Base-by-base conservation (phyloP, 2,329 filamentous ascomycete genomes). In the Ophiocordyceps sinensis region DNA sequence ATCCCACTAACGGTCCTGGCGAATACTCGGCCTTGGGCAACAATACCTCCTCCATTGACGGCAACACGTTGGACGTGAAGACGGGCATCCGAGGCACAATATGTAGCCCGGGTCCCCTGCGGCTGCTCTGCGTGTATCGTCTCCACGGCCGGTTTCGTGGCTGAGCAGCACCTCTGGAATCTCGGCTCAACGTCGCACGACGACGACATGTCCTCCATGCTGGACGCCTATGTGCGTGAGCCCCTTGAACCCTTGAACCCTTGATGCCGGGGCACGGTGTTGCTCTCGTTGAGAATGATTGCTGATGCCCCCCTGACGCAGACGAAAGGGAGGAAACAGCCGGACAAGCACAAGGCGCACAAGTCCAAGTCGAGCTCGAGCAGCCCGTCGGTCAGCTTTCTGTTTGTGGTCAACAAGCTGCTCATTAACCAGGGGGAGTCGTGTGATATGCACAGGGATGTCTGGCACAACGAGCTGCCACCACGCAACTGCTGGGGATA, bases 391-490 rank as follows among this genome's bases (percentile, higher is more conserved):
- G 12, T 54, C 2, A 56, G 51, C 29, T 67, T 67, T 41, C 45
- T 66, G 1, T 67, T 67, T 23, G 51, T 61, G 3, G 52, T 64
- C 36, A 64, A 63, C 43, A 56, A 63, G 34, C 48, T 64, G 4
- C 6, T 41, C 2, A 42, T 60, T 19, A 36, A 48, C 7, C 37
- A 37, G 6, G 48, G 47, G 4, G 28, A 14, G 3, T 39, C 50
- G 4, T 19, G 31, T 1, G 45, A 48, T 14, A 36, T 40, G n/a
- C 40, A 47, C 15, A 36, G 40, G 11, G 51, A 53, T 32, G 10
- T 23, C 4, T 60, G 49, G 51, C 42, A 49, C n/a, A 61, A 64
- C 31, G 40, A 21, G 1, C 39, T 59, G 4, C 63, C 63, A 0
- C 63, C 61, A 0, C 39, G 36, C 1, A 5, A 19, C 0, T 43